Percentiles rank a stretch among this genome's conserved stretches.
Conservation (phyloP, 305 asterid species). For the Fraxinus sp. region DNA sequence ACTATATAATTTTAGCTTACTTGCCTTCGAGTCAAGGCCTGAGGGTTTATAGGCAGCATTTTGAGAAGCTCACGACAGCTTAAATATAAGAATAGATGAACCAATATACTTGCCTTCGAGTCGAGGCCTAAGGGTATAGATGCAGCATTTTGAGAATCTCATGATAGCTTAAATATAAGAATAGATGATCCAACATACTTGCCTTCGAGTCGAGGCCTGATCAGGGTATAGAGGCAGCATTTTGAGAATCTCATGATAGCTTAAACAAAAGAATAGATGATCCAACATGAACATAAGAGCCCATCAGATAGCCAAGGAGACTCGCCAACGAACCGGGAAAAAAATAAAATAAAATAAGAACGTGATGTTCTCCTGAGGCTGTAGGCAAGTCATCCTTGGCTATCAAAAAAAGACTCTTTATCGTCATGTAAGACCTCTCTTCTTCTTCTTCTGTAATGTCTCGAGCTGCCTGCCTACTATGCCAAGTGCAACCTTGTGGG, state of each 20-base stretch:
- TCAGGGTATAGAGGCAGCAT: background rate
- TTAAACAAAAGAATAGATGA: slow-evolving; percentile 21
- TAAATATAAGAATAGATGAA: slow-evolving; percentile 24
- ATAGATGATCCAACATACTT: slow-evolving; percentile 22
- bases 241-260: background rate
- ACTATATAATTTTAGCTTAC: no score
- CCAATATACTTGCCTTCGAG: background rate
- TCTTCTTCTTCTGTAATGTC: background rate
- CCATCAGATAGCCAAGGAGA: slow-evolving; percentile 39
- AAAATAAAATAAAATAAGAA: background rate
- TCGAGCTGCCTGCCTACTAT: background rate
- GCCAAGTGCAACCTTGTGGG: background rate
- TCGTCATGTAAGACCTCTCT: slow-evolving; percentile 39
- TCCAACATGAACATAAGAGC: slow-evolving; percentile 28
- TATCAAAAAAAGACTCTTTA: slow-evolving; percentile 28
- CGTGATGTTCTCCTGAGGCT: background rate
- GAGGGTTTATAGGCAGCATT: background rate
- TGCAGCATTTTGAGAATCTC: background rate
- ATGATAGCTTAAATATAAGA: background rate
- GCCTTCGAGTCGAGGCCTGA: no score
- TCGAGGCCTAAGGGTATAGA: background rate
- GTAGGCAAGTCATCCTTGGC: slow-evolving; percentile 50
- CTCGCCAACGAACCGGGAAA: slow-evolving; percentile 19
- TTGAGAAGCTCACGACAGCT: background rate
- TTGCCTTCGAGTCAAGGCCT: no score